These are phyloP conservation scores for Thermothelomyces thermophilus DNA, from an alignment of 2,329 filamentous ascomycete genomes.

Conservation along the genomic window DNA sequence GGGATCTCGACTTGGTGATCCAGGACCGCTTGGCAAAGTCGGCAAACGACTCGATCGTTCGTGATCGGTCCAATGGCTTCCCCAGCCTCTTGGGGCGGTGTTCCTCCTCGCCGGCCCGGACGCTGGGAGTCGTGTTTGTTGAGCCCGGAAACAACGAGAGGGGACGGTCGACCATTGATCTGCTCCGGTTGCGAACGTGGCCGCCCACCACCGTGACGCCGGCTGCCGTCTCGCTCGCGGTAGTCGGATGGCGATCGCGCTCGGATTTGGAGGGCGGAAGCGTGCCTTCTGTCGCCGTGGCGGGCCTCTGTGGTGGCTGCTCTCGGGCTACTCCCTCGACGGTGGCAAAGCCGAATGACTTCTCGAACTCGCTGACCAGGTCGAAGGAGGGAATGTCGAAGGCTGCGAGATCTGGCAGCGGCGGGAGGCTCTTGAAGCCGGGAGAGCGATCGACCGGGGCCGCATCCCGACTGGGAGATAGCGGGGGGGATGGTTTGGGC, in stretches of 20 bases:
- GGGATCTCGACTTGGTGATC: conserved; percentile 43
- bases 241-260: neutral
- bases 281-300: conserved; percentile 8
- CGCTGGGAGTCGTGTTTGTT: conserved; percentile 37
- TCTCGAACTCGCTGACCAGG: conserved; percentile 43
- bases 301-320: conserved; percentile 1
- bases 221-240: conserved; percentile 1
- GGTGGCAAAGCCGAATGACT: conserved; percentile 34
- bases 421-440: conserved; percentile 32
- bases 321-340: neutral
- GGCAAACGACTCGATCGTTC: conserved; percentile 41
- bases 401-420: conserved; percentile 29
- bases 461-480: conserved; percentile 10
- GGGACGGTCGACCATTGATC: conserved; percentile 43
- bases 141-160: conserved; percentile 48
- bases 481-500: conserved; percentile 8
- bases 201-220: conserved; percentile 27
- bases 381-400: conserved; percentile 51
- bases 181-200: conserved; percentile 39
- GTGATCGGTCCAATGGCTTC: conserved; percentile 31
- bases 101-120: conserved; percentile 27
- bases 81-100: conserved; percentile 22
- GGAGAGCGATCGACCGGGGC: conserved; percentile 20
- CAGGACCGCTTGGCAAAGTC: conserved; percentile 47
- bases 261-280: neutral